Conservation (phyloP, 2,329 filamentous ascomycete genomes). For the Ceratocystiopsis brevicomis region DNA sequence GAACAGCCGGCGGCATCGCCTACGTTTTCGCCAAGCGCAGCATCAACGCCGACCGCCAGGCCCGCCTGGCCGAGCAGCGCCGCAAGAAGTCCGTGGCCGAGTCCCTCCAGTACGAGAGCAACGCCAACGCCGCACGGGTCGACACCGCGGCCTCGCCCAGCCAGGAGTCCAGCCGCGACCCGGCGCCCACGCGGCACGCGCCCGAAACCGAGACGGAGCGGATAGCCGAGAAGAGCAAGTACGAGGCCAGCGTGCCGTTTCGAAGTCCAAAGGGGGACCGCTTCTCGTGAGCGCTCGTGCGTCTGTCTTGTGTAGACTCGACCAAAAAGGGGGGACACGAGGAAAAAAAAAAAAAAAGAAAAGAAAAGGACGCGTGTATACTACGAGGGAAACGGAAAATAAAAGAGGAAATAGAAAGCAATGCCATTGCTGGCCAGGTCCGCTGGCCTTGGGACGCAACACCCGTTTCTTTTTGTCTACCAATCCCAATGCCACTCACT, state of each 20-base stretch:
- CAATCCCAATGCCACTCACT: no score
- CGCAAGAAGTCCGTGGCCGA: slow-evolving; percentile 42
- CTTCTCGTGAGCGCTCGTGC: slow-evolving; percentile 51
- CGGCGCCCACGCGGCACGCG: slow-evolving; percentile 67
- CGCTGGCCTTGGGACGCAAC: no score
- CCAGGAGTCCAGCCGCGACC: slow-evolving; percentile 67
- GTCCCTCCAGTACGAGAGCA: slow-evolving; percentile 27
- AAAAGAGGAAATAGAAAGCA: no score
- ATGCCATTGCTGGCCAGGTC: no score
- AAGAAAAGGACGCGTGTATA: no score
- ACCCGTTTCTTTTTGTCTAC: no score
- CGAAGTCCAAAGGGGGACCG: slow-evolving; percentile 68
- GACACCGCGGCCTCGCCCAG: slow-evolving; percentile 44
- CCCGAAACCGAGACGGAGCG: slow-evolving; percentile 50
- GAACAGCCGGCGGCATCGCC: slow-evolving; percentile 62
- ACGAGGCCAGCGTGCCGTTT: slow-evolving; percentile 63
- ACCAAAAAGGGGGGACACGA: no score
- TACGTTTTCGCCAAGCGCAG: slow-evolving; percentile 92
- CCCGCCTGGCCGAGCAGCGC: slow-evolving; percentile 47
- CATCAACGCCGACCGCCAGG: slow-evolving; percentile 76
- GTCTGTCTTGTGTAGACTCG: no score
- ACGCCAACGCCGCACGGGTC: slow-evolving; percentile 31
- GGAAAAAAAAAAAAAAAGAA: no score
- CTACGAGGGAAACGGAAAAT: no score
- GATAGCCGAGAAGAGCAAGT: slow-evolving; percentile 67